These are phyloP conservation scores for Phytomonas sp. DNA, from an alignment of 208 protist genomes.

Conservation along the genomic window DNA sequence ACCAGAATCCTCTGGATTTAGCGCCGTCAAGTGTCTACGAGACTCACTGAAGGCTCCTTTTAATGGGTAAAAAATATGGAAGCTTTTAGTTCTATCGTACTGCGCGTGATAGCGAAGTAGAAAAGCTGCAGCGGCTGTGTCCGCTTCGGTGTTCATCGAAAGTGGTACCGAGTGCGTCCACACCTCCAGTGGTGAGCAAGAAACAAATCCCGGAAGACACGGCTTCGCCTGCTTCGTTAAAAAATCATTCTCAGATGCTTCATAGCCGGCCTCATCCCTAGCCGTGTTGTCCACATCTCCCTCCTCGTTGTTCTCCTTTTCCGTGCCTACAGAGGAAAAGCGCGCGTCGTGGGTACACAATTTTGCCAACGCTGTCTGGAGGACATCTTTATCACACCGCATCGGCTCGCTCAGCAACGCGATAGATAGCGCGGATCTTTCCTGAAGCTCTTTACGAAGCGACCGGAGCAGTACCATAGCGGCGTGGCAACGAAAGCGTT, in stretches of 20 bases:
- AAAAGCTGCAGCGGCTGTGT: slow-evolving; percentile 50
- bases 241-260: slow-evolving; percentile 1
- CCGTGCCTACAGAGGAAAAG: slow-evolving; percentile 13
- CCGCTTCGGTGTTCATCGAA: slow-evolving; percentile 28
- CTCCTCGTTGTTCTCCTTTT: slow-evolving; percentile 14
- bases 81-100: slow-evolving; percentile 12
- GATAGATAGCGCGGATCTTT: slow-evolving; percentile 29
- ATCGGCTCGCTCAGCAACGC: slow-evolving; percentile 44
- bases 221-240: background rate
- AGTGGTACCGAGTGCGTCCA: slow-evolving; percentile 70
- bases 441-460: slow-evolving; percentile 39
- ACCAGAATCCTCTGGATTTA: background rate
- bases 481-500: slow-evolving; percentile 27
- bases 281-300: slow-evolving; percentile 11
- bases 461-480: slow-evolving; percentile 32
- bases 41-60: background rate
- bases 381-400: slow-evolving; percentile 36
- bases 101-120: slow-evolving; percentile 29
- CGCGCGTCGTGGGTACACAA: slow-evolving; percentile 17
- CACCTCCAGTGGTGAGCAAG: slow-evolving; percentile 48
- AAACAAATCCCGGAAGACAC: slow-evolving; percentile 43
- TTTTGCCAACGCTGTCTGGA: slow-evolving; percentile 39
- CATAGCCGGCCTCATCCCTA: slow-evolving; percentile 6
- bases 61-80: background rate
- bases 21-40: background rate